A percentile compares a stretch with the other conserved stretches of the same genome.
These are phyloP conservation scores for Colletotrichum shisoi DNA, from an alignment of 2,329 filamentous ascomycete species.

Conservation along the genomic window DNA sequence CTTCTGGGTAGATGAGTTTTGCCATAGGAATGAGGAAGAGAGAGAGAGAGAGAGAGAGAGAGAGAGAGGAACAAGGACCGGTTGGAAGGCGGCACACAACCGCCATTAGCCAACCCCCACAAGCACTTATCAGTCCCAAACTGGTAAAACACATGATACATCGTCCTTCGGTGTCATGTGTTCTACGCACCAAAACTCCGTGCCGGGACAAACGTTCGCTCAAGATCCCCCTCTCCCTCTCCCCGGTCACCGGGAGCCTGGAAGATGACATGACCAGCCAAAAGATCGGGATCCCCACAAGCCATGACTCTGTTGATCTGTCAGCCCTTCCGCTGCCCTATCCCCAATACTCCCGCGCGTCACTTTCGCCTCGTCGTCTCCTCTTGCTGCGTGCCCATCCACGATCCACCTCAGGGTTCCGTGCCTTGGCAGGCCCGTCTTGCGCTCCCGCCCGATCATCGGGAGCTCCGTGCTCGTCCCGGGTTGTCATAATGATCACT, in stretches of 20 bases:
- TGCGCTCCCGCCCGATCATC: background rate
- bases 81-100: too few relatives aligned
- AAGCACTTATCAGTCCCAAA: too few relatives aligned
- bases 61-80: too few relatives aligned
- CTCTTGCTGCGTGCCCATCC: background rate
- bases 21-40: too few relatives aligned
- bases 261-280: background rate
- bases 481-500: background rate
- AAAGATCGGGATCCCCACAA: constrained; percentile 1
- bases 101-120: too few relatives aligned
- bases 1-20: too few relatives aligned
- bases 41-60: too few relatives aligned
- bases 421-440: constrained; percentile 7
- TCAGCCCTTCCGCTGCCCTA: background rate
- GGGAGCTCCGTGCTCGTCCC: constrained; percentile 5
- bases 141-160: too few relatives aligned
- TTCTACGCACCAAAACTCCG: background rate
- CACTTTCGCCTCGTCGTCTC: background rate
- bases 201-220: background rate
- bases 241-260: too few relatives aligned
- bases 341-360: background rate
- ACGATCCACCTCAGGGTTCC: background rate
- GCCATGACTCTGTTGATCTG: background rate
- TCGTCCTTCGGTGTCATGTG: too few relatives aligned
- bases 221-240: background rate